Percentiles rank a stretch among this genome's conserved stretches.
These are phyloP conservation scores for Sphagnum fallax DNA, from an alignment of 228 moss, liverwort and hornwort genomes.

Conservation along the genomic window DNA sequence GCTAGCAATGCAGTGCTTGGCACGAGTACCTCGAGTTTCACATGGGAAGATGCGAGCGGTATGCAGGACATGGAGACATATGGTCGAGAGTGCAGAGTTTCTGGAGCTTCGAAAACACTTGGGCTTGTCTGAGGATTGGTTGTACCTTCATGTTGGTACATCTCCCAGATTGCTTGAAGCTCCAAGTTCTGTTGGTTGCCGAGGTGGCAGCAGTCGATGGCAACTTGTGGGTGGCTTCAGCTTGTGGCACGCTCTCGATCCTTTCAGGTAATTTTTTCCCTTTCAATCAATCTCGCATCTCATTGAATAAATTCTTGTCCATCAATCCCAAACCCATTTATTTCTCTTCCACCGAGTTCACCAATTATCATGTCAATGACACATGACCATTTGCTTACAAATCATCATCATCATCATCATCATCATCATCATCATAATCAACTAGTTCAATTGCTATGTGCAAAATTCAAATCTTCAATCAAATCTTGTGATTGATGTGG, in stretches of 20 bases:
- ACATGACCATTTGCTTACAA: too few species aligned
- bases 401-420: too few species aligned
- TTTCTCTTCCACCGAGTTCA: too few species aligned
- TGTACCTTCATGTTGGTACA: constrained; percentile 45
- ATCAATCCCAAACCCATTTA: too few species aligned
- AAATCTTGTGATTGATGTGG: too few species aligned
- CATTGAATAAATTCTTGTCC: neutral
- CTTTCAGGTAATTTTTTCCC: constrained; percentile 6
- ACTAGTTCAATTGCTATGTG: too few species aligned
- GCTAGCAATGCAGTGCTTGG: constrained; percentile 36
- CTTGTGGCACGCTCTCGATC: constrained; percentile 46
- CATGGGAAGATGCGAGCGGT: constrained; percentile 28
- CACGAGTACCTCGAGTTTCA: constrained; percentile 34
- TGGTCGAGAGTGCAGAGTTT: constrained; percentile 31
- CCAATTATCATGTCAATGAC: too few species aligned
- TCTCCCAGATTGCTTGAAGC: constrained; percentile 30
- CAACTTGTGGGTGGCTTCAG: constrained; percentile 37
- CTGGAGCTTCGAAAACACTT: constrained; percentile 25
- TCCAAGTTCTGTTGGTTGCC: neutral
- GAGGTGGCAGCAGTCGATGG: constrained; percentile 25
- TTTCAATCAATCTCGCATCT: neutral
- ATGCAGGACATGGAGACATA: constrained; percentile 35
- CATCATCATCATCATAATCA: too few species aligned
- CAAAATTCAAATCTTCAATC: too few species aligned
- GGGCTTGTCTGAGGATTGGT: constrained; percentile 44